phyloP scores from a whole-genome alignment of 768 basidiomycete species.

The Phaeotremella fagi region DNA sequence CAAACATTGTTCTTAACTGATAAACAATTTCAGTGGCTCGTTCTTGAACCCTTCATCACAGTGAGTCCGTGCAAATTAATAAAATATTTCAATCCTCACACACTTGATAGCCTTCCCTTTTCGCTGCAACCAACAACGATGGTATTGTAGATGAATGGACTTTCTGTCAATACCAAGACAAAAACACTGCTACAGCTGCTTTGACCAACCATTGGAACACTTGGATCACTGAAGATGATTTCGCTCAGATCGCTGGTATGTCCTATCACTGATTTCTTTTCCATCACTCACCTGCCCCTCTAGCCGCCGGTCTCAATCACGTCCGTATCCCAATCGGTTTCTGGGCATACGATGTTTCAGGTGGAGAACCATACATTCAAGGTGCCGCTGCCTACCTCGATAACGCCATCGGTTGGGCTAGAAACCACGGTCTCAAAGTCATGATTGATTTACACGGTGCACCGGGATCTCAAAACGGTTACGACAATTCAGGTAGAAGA shows the following conservation, averaged over 20 bases:
- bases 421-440: slow-evolving; percentile 42
- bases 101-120: slow-evolving; percentile 39
- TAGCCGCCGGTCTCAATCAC: slow-evolving; percentile 36
- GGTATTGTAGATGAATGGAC: slow-evolving; percentile 48
- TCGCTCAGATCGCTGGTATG: slow-evolving; percentile 43
- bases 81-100: too few relatives aligned
- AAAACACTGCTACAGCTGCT: slow-evolving; percentile 20
- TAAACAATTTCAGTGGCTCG: slow-evolving; percentile 24
- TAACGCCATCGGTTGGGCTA: slow-evolving; percentile 45
- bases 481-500: slow-evolving; percentile 42
- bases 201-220: slow-evolving; percentile 47
- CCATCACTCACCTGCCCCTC: not conserved
- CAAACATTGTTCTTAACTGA: slow-evolving; percentile 3
- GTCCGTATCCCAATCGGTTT: slow-evolving; percentile 45
- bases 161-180: slow-evolving; percentile 40
- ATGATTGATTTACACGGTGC: slow-evolving; percentile 47
- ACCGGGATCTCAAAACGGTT: slow-evolving; percentile 46
- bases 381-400: slow-evolving; percentile 45
- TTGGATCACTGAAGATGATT: slow-evolving; percentile 50
- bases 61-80: not conserved
- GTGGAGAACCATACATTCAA: slow-evolving; percentile 45
- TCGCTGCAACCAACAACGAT: slow-evolving; percentile 38
- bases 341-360: slow-evolving; percentile 45
- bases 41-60: slow-evolving; percentile 45
- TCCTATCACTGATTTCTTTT: not conserved